Evolutionary conservation across 495 filamentous ascomycete genomes (phyloP).

Genomic region (Talaromyces trachyspermus): DNA sequence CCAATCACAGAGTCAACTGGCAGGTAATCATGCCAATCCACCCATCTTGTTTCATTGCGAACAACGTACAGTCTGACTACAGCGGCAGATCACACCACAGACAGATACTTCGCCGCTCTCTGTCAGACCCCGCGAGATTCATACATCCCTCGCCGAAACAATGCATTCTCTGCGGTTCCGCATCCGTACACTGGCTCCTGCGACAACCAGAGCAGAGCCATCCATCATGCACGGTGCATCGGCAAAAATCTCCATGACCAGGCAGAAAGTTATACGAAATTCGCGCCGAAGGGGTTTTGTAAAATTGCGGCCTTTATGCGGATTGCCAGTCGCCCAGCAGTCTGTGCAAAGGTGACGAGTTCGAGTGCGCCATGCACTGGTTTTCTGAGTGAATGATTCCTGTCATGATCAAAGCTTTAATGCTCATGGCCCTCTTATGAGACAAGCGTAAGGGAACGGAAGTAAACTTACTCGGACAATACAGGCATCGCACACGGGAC

Average conservation of each 20-base stretch:
- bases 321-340: constrained; percentile 12
- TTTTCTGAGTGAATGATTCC: constrained; percentile 5
- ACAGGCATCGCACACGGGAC: constrained; percentile 21
- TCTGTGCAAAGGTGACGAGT: constrained; percentile 13
- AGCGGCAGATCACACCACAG: constrained; percentile 19
- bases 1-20: no score
- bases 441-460: neutral
- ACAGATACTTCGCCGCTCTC: constrained; percentile 14
- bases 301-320: constrained; percentile 10
- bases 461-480: constrained; percentile 13
- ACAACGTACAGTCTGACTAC: neutral
- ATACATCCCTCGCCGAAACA: constrained; percentile 17
- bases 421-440: neutral
- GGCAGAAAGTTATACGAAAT: constrained; percentile 4
- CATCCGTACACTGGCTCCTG: constrained; percentile 12
- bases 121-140: constrained; percentile 1
- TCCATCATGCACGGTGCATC: constrained; percentile 19
- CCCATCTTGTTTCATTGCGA: no score
- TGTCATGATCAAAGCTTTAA: no score
- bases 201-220: constrained; percentile 19
- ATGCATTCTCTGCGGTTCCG: neutral
- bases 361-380: constrained; percentile 10
- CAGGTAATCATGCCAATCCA: no score
- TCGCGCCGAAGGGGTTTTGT: neutral
- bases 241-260: constrained; percentile 10